These are phyloP conservation scores for Mycosphaerella sp. DNA, from an alignment of 2,329 filamentous ascomycete genomes.

Conservation along the genomic window DNA sequence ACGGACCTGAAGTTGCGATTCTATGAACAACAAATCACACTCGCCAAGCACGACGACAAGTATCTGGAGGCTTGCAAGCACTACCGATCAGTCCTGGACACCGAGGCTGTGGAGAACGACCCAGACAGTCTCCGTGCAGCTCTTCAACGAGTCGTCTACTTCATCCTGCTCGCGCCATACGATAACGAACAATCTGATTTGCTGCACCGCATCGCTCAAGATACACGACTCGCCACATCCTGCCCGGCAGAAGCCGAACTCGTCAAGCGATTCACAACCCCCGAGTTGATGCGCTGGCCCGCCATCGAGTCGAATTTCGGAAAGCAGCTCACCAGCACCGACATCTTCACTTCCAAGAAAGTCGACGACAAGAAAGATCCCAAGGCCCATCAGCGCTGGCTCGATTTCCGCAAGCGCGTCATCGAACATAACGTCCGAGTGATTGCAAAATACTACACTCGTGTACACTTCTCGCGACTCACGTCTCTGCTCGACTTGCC, in stretches of 20 bases:
- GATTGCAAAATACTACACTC: constrained; percentile 97
- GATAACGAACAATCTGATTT: constrained; percentile 99
- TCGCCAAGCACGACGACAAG: constrained; percentile 95
- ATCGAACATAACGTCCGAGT: constrained; percentile 99
- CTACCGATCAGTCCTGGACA: constrained; percentile 94
- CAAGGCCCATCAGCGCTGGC: constrained; percentile 80
- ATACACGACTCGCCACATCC: constrained; percentile 58
- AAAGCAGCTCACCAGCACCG: constrained; percentile 76
- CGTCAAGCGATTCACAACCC: constrained; percentile 88
- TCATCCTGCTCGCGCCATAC: constrained; percentile 90
- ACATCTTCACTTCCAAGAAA: constrained; percentile 71
- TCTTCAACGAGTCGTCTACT: constrained; percentile 93
- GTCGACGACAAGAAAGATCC: constrained; percentile 50
- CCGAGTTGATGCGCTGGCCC: constrained; percentile 98
- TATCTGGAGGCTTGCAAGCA: constrained; percentile 98
- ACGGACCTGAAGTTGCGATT: constrained; percentile 93
- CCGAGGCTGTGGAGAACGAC: constrained; percentile 89
- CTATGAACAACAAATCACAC: constrained; percentile 93
- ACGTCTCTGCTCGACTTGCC: constrained; percentile 86
- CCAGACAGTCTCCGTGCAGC: constrained; percentile 75
- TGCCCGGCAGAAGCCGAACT: constrained; percentile 70
- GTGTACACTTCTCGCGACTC: constrained; percentile 85
- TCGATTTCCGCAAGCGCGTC: constrained; percentile 92
- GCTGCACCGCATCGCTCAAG: constrained; percentile 83
- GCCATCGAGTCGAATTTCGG: constrained; percentile 85